These are phyloP conservation scores for Buxus sempervirens DNA, from an alignment of 164 flowering plant genomes.

Conservation along the genomic window DNA sequence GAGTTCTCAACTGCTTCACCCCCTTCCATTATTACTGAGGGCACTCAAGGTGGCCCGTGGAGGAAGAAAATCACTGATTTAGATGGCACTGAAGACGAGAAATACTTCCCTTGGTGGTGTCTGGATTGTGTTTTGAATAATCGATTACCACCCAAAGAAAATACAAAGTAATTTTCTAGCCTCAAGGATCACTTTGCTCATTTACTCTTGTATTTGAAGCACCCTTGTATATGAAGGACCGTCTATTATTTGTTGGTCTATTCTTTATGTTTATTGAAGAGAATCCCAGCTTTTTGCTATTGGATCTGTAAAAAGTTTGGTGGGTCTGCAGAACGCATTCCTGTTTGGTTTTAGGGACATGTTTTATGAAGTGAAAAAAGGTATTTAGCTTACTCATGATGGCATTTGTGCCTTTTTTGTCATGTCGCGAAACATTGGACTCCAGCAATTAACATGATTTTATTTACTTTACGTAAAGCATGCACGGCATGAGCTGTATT, in stretches of 20 bases:
- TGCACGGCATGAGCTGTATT: neutral
- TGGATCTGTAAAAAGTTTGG: neutral
- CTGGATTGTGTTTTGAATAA: slow-evolving; percentile 85
- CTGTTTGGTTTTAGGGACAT: neutral
- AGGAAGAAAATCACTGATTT: slow-evolving; percentile 86
- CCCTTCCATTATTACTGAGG: slow-evolving; percentile 98
- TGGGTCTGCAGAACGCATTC: neutral
- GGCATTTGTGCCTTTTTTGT: neutral
- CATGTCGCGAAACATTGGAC: neutral
- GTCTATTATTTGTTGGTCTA: neutral
- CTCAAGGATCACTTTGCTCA: neutral
- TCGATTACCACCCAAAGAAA: slow-evolving; percentile 88
- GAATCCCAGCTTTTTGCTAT: neutral
- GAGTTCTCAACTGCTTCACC: slow-evolving; percentile 78
- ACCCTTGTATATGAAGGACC: neutral
- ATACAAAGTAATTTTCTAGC: slow-evolving; percentile 64
- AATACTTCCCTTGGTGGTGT: slow-evolving; percentile 96
- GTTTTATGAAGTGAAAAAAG: neutral
- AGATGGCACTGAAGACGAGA: slow-evolving; percentile 97
- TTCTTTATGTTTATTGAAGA: neutral
- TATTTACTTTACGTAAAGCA: neutral
- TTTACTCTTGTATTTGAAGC: neutral
- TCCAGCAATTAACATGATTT: neutral
- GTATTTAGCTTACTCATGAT: neutral
- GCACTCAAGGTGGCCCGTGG: slow-evolving; percentile 96